These are phyloP conservation scores for Alternaria arbusti DNA, from an alignment of 2,329 filamentous ascomycete genomes.

Conservation along the genomic window DNA sequence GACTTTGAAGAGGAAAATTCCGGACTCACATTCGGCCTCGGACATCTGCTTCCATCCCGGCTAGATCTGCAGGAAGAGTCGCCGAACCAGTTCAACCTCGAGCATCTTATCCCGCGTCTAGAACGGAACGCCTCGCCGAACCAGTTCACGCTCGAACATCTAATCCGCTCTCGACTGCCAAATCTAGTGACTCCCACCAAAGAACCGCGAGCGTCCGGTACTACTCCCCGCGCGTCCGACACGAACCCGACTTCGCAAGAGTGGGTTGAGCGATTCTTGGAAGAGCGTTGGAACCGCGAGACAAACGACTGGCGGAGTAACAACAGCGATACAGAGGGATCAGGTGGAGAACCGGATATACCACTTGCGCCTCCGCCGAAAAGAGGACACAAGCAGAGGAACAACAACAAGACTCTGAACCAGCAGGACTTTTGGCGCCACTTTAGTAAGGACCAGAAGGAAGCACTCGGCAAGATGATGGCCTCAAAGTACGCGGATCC, in stretches of 20 bases:
- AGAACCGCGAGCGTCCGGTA: constrained; percentile 23
- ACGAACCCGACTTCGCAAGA: constrained; percentile 69
- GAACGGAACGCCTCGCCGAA: constrained; percentile 42
- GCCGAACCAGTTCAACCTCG: constrained; percentile 46
- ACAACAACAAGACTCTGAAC: constrained; percentile 56
- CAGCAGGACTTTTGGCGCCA: constrained; percentile 59
- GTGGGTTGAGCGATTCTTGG: constrained; percentile 86
- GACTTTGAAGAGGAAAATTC: constrained; percentile 47
- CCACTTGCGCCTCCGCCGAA: constrained; percentile 32
- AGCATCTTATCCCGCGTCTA: constrained; percentile 47
- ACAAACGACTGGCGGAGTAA: constrained; percentile 82
- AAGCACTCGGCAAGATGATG: constrained; percentile 50
- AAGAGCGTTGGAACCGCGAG: constrained; percentile 72
- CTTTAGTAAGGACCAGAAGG: constrained; percentile 47
- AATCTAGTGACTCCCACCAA: constrained; percentile 36
- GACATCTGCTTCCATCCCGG: constrained; percentile 46
- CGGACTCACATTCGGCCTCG: constrained; percentile 47
- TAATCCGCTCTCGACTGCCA: constrained; percentile 47
- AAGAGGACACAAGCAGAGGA: constrained; percentile 50
- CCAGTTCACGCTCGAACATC: constrained; percentile 48
- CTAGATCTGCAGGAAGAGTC: constrained; percentile 41
- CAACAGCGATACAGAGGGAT: constrained; percentile 66
- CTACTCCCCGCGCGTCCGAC: constrained; percentile 35
- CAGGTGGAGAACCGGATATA: constrained; percentile 20
- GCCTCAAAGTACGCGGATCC: constrained; percentile 49